phyloP scores from a whole-genome alignment of 2,329 filamentous ascomycete genomes.

The Orbilia oligospora region DNA sequence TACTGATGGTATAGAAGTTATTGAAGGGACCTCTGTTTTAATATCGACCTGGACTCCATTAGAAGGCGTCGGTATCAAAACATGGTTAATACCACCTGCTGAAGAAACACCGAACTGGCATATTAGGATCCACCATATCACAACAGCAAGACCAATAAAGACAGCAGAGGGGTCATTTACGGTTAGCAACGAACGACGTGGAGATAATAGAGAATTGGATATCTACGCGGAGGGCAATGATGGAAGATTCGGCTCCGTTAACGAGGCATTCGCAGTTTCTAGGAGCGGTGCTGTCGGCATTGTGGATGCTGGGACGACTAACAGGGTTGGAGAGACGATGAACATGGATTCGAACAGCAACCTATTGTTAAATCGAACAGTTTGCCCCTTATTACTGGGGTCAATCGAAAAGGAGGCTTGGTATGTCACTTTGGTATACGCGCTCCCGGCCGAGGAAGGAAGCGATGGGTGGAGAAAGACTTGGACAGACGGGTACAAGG shows the following conservation, averaged over 20 bases:
- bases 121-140: constrained; percentile 75
- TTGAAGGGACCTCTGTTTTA: constrained; percentile 71
- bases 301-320: constrained; percentile 66
- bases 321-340: constrained; percentile 75
- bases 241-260: constrained; percentile 66
- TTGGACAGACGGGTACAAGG: constrained; percentile 27
- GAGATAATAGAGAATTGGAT: constrained; percentile 74
- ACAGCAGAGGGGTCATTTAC: constrained; percentile 83
- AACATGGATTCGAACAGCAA: constrained; percentile 86
- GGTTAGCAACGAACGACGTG: constrained; percentile 72
- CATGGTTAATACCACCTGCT: constrained; percentile 75
- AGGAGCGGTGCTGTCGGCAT: constrained; percentile 71
- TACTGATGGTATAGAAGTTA: constrained; percentile 74
- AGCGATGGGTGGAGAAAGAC: constrained; percentile 16
- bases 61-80: constrained; percentile 75
- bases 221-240: constrained; percentile 66
- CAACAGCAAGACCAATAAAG: constrained; percentile 74
- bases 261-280: constrained; percentile 69
- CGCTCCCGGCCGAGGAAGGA: constrained; percentile 71
- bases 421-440: constrained; percentile 81
- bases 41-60: constrained; percentile 78
- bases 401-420: constrained; percentile 74
- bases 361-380: constrained; percentile 78
- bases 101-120: constrained; percentile 78
- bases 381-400: constrained; percentile 78